These are phyloP conservation scores for Cokeromyces recurvatus DNA, from an alignment of 371 early-diverging fungal species.

Conservation along the genomic window DNA sequence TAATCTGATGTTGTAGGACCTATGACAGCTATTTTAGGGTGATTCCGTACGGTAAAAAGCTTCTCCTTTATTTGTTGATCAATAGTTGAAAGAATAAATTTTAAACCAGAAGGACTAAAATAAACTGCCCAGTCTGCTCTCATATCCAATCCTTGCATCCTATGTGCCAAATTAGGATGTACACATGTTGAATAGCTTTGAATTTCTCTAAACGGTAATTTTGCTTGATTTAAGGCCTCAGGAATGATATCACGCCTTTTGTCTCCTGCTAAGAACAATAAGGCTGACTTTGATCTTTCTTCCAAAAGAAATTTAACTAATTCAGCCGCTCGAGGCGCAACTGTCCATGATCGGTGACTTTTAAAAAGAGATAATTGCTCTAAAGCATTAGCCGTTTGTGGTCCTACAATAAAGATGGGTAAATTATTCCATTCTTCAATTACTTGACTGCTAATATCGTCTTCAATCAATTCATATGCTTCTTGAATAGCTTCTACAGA, in stretches of 20 bases:
- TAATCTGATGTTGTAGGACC: slow-evolving; percentile 52
- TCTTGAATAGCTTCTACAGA: slow-evolving; percentile 26
- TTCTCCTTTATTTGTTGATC: background rate
- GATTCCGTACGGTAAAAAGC: background rate
- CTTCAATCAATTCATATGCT: background rate
- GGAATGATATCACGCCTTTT: slow-evolving; percentile 51
- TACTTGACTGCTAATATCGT: background rate
- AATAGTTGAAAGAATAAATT: slow-evolving; percentile 19
- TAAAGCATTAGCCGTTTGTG: slow-evolving; percentile 37
- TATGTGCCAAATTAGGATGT: slow-evolving; percentile 18
- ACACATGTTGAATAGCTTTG: slow-evolving; percentile 40
- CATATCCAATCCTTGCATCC: background rate
- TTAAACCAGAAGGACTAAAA: slow-evolving; percentile 61
- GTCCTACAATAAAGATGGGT: slow-evolving; percentile 48
- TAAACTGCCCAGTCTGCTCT: slow-evolving; percentile 41
- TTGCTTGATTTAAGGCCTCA: slow-evolving; percentile 14
- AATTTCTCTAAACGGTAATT: slow-evolving; percentile 28
- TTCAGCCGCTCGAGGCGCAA: slow-evolving; percentile 38
- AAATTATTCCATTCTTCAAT: slow-evolving; percentile 15
- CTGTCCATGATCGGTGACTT: slow-evolving; percentile 5
- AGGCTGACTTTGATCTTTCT: background rate
- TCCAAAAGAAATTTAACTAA: slow-evolving; percentile 32
- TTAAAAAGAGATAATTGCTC: slow-evolving; percentile 20
- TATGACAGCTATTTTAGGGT: slow-evolving; percentile 37
- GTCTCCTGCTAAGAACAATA: slow-evolving; percentile 55